Percentiles rank a stretch among this genome's conserved stretches.
Conservation (phyloP, 371 early-diverging fungal genomes). For the Mortierella sp. region DNA sequence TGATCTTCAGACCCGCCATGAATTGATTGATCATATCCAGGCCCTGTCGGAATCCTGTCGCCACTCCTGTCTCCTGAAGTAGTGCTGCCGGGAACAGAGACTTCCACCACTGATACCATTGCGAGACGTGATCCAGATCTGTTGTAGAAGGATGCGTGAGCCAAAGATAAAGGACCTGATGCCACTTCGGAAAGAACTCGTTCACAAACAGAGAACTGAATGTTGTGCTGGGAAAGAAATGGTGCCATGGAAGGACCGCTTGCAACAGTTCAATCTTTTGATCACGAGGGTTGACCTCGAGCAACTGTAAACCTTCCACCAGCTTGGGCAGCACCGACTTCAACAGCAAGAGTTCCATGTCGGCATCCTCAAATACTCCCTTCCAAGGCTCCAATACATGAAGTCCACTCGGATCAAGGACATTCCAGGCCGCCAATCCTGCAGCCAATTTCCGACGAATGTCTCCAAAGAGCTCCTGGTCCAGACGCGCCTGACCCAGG, state of each 20-base stretch:
- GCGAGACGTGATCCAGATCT: conserved; percentile 72
- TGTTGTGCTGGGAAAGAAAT: conserved; percentile 63
- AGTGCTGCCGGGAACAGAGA: conserved; percentile 66
- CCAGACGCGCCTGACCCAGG: conserved; percentile 67
- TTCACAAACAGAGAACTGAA: conserved; percentile 75
- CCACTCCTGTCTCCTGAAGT: conserved; percentile 44
- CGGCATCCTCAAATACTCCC: conserved; percentile 70
- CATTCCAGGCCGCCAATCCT: conserved; percentile 74
- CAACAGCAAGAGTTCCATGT: conserved; percentile 68
- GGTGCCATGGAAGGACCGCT: conserved; percentile 72
- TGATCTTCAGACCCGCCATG: conserved; percentile 43
- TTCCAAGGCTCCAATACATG: conserved; percentile 75
- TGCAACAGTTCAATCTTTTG: conserved; percentile 62
- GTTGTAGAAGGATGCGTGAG: conserved; percentile 61
- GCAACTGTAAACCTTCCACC: conserved; percentile 69
- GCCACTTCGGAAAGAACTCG: conserved; percentile 85
- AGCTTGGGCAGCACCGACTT: conserved; percentile 80
- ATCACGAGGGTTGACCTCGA: conserved; percentile 80
- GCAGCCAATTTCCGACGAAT: conserved; percentile 75
- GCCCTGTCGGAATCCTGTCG: conserved; percentile 69
- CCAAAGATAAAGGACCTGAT: conserved; percentile 76
- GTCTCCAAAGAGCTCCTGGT: conserved; percentile 63
- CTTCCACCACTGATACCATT: conserved; percentile 87
- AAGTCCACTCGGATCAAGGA: conserved; percentile 70
- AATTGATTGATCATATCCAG: conserved; percentile 77